Base-by-base conservation (phyloP, 768 basidiomycete species). In the Hygrophorus russula region DNA sequence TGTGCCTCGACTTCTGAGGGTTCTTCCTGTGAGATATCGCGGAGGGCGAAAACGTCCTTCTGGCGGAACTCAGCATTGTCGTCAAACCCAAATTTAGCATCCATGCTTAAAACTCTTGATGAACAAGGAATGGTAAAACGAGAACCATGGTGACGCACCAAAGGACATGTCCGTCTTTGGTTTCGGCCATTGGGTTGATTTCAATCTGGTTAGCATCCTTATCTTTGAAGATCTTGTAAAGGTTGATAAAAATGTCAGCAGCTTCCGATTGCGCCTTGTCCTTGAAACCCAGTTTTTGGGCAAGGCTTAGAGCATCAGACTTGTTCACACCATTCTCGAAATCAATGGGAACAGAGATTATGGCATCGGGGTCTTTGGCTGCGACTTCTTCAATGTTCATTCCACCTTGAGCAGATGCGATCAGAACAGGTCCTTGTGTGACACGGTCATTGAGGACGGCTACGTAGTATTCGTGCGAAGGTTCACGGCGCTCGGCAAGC, bases 371-470 rank as follows among this genome's bases (percentile, higher is more conserved):
- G 56, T 96, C 90, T 53, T 93, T 90, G 24, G 89, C 88, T 19
- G 96, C 96, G 37, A 99, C 96, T 56, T 99, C 96, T 63, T 99
- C 96, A 57, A 99, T 99, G 66, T 98, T 98, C 96, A 99, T 99
- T 45, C 96, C 96, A 44, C 96, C 96, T 59, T 97, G 92, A 14
- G 74, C 73, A 35, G 96, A 98, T 14, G 82, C 82, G 42, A 99
- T 94, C 37, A 99, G 76, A 24, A 97, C 96, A 35, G 91, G 87
- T 11, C 87, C 83, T 47, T 90, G 82, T 5, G 82, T 69, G 11
- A 75, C 77, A 52, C 96, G 88, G 71, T 99, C 96, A 57, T 97
- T 97, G 43, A 99, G 76, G 27, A 98, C 78, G 11, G 96, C 96
- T 40, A 93, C 85, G 57, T 99, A 99, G 72, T 98, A 98, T 62